Evolutionary conservation across 495 filamentous ascomycete species (phyloP), one percentile per base, ranked within the genome.

Genomic region (Hapsidospora chrysogenum): DNA sequence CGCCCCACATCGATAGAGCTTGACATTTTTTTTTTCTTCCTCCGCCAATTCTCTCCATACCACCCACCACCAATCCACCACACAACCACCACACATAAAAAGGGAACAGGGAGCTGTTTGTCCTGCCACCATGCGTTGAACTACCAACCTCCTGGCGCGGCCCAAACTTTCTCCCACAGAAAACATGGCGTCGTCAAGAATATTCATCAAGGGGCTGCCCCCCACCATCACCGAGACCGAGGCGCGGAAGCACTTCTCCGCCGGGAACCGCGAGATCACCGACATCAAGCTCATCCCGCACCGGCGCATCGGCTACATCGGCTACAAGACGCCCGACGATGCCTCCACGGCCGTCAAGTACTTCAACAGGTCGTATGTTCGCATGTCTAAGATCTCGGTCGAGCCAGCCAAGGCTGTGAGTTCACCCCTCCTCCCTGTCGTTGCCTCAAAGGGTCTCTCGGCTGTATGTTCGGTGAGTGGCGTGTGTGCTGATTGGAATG

Each of bases 311-410:
- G 89, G 85, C 43, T 99, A 93, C 66, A 74, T 99, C 40, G 89
- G 89, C 40, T 96, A 86, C 65, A 87, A 81, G 57, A 82, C 70
- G 35, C 63, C 73, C 29, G 72, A 86, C 41, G 79, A 79, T 45
- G 89, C 89, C 32, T 58, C 66, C 29, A 66, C 73, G 44, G 89
- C 89, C 31, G 79, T 87, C 42, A 82, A 80, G 48, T 93, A 92
- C 58, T 92, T 94, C 70, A 85, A 99, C 60, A 80, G 73, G 48
- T 72, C 85, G 40, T 97, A 85, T 56, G 80, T 97, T 41, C 82
- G 85, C 40, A 92, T 92, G 85, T 92, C 85, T n/a, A 89, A 74
- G 70, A 82, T 99, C 44, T 60, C 55, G 17, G 89, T 95, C 45
- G 92, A 96, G 63, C 61, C 94, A 51, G 92, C 89, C 43, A 75